These are phyloP conservation scores for Pichia eremophila DNA, from an alignment of 805 yeast genomes.

Conservation along the genomic window DNA sequence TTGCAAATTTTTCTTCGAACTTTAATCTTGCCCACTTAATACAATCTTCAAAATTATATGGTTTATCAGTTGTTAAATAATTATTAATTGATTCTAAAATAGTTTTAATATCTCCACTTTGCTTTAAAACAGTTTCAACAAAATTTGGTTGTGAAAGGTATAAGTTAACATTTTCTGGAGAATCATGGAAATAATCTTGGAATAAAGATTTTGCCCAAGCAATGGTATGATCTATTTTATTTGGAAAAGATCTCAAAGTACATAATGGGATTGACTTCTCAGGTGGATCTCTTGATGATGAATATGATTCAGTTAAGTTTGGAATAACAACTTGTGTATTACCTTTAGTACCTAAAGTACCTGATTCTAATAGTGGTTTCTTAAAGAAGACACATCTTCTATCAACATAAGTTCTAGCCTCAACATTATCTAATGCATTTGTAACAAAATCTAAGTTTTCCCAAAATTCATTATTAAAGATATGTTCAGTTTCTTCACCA, in stretches of 20 bases:
- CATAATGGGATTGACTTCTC: slow-evolving; percentile 96
- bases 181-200: slow-evolving; percentile 82
- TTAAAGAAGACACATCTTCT: slow-evolving; percentile 90
- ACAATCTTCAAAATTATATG: slow-evolving; percentile 87
- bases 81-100: slow-evolving; percentile 72
- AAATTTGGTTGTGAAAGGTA: slow-evolving; percentile 87
- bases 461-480: slow-evolving; percentile 86
- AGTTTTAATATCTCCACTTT: slow-evolving; percentile 84
- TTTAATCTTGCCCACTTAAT: slow-evolving; percentile 89
- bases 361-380: slow-evolving; percentile 89
- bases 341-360: slow-evolving; percentile 97
- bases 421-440: slow-evolving; percentile 94
- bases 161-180: slow-evolving; percentile 89
- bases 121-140: slow-evolving; percentile 85
- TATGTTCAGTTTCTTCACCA: slow-evolving; percentile 83
- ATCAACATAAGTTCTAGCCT: slow-evolving; percentile 96
- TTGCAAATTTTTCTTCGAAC: slow-evolving; percentile 75
- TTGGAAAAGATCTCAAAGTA: slow-evolving; percentile 95
- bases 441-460: slow-evolving; percentile 75
- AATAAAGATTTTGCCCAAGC: slow-evolving; percentile 98
- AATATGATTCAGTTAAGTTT: slow-evolving; percentile 86
- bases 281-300: slow-evolving; percentile 97
- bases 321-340: slow-evolving; percentile 96
- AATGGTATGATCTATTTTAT: slow-evolving; percentile 96
- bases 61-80: slow-evolving; percentile 63